These are phyloP conservation scores for Phlegmacium glaucopus DNA, from an alignment of 768 basidiomycete genomes.

Conservation along the genomic window DNA sequence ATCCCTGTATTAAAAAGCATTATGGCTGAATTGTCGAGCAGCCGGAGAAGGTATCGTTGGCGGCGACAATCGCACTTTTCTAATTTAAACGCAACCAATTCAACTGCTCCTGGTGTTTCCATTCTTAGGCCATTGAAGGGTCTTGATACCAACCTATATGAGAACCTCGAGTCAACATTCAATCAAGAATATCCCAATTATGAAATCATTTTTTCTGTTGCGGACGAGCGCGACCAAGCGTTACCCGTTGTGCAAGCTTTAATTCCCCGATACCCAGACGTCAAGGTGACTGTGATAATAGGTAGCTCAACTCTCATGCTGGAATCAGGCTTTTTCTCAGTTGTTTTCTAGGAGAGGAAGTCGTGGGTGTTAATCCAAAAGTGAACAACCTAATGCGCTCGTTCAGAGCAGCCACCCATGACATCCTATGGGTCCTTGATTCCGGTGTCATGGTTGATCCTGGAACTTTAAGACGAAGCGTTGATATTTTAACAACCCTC, in stretches of 20 bases:
- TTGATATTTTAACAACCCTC: constrained; percentile 63
- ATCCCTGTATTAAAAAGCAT: too few relatives aligned
- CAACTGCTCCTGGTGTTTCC: constrained; percentile 78
- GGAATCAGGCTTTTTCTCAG: background rate
- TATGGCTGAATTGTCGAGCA: constrained; percentile 23
- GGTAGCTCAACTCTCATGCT: constrained; percentile 38
- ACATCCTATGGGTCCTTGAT: constrained; percentile 96
- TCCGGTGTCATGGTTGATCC: constrained; percentile 85
- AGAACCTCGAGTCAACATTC: constrained; percentile 94
- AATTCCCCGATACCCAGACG: constrained; percentile 71
- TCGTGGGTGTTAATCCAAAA: constrained; percentile 93
- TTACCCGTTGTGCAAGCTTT: constrained; percentile 79
- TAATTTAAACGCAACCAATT: constrained; percentile 31
- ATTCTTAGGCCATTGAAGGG: constrained; percentile 95
- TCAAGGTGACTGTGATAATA: constrained; percentile 70
- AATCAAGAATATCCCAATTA: constrained; percentile 87
- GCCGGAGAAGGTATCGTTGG: constrained; percentile 71
- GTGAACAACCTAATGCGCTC: constrained; percentile 93
- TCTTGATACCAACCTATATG: constrained; percentile 91
- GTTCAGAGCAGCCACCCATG: constrained; percentile 75
- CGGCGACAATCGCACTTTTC: constrained; percentile 61
- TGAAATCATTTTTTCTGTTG: constrained; percentile 89
- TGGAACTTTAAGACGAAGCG: constrained; percentile 79
- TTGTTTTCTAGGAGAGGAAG: constrained; percentile 59
- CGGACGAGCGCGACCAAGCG: constrained; percentile 86